Conservation (phyloP, 1,139 yeast species). For the Spathaspora jeffriesii region DNA sequence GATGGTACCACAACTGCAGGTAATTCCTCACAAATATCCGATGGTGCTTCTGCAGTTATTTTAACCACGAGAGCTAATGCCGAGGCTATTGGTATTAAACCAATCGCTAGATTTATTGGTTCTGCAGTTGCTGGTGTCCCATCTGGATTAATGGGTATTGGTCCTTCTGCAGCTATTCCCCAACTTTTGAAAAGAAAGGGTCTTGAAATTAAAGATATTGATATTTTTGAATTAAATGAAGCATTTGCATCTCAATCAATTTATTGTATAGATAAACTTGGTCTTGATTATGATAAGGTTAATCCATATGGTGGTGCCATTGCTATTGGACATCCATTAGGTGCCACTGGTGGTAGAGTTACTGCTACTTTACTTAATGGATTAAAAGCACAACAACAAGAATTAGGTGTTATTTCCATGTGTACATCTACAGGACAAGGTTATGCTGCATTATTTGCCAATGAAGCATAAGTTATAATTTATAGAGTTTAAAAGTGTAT, state of each 20-base stretch:
- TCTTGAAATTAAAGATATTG: too few species aligned
- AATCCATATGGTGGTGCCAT: slow-evolving; percentile 99
- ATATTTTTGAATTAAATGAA: slow-evolving; percentile 91
- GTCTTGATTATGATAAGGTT: slow-evolving; percentile 68
- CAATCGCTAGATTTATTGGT: slow-evolving; percentile 84
- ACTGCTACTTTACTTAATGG: slow-evolving; percentile 69
- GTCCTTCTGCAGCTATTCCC: slow-evolving; percentile 93
- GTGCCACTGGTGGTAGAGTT: slow-evolving; percentile 97
- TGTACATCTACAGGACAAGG: slow-evolving; percentile 48
- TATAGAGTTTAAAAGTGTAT: background rate
- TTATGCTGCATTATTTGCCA: slow-evolving; percentile 36
- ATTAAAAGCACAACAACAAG: slow-evolving; percentile 25
- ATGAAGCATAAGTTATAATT: slow-evolving; percentile 18
- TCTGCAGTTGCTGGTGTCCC: slow-evolving; percentile 98
- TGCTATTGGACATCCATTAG: slow-evolving; percentile 96
- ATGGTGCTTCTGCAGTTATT: slow-evolving; percentile 95
- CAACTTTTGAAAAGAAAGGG: slow-evolving; percentile 90
- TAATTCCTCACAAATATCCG: slow-evolving; percentile 93
- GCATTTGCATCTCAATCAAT: slow-evolving; percentile 98
- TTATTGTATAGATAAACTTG: slow-evolving; percentile 80
- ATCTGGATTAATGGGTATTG: slow-evolving; percentile 89
- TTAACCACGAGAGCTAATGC: slow-evolving; percentile 81
- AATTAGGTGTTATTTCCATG: slow-evolving; percentile 41
- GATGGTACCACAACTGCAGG: slow-evolving; percentile 97
- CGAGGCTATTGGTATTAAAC: slow-evolving; percentile 84